Percentiles rank a stretch among this genome's conserved stretches.
Evolutionary conservation across 2,329 filamentous ascomycete genomes (phyloP).

Genomic region (Epicoccum sorghinum): DNA sequence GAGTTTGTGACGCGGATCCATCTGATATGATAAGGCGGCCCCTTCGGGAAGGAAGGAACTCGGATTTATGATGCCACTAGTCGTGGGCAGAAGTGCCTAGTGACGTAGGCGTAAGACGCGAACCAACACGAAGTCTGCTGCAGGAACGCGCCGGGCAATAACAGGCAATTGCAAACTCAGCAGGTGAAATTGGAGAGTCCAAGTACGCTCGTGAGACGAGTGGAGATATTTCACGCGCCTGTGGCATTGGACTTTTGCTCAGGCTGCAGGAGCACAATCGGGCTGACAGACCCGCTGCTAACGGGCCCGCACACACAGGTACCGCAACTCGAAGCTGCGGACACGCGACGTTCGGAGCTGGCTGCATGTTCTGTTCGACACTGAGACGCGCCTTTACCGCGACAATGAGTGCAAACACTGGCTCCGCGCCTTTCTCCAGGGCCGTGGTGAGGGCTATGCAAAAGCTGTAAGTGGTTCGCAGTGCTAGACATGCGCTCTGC

Average conservation of each 20-base stretch:
- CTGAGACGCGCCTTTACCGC: constrained; percentile 37
- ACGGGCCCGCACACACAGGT: not conserved
- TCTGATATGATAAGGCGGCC: constrained; percentile 46
- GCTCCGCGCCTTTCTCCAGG: constrained; percentile 65
- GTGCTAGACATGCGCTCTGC: not conserved
- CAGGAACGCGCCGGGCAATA: not conserved
- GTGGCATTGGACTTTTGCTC: not conserved
- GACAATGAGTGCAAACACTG: constrained; percentile 49
- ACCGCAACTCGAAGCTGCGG: constrained; percentile 1
- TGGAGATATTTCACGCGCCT: not conserved
- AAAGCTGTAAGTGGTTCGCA: constrained; percentile 66
- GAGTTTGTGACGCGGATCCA: constrained; percentile 45
- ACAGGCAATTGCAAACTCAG: not conserved
- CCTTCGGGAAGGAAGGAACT: constrained; percentile 9
- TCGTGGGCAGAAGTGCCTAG: not conserved
- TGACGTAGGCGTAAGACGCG: constrained; percentile 16
- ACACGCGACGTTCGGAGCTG: not conserved
- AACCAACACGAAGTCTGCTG: constrained; percentile 23
- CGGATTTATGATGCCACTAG: constrained; percentile 15
- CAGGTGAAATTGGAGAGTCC: not conserved
- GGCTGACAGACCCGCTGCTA: not conserved
- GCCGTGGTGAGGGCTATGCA: constrained; percentile 80
- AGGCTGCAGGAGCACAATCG: not conserved
- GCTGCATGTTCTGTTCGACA: constrained; percentile 44
- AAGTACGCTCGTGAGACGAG: not conserved